Base-by-base conservation (phyloP, 805 yeast genomes). In the Starmerella potacharoeniae region DNA sequence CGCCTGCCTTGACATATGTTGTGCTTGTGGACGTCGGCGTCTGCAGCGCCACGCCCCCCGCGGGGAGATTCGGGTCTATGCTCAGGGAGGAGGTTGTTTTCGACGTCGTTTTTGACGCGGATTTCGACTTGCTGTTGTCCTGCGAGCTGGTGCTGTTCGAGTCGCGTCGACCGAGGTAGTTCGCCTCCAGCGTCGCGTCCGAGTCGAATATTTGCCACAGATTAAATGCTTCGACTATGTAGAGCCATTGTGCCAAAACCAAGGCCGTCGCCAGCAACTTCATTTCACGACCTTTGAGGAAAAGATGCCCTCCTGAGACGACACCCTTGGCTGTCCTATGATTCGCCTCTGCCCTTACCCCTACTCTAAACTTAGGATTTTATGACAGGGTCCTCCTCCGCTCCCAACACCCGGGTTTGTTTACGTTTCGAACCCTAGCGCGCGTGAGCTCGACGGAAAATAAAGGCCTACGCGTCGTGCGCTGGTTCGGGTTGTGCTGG, bases 1-100 rank as follows among this genome's bases (percentile, higher is more conserved):
- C 67, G 3, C 75, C 75, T 35, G 68, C 58, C 58, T 69, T 69
- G 53, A 72, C 60, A 51, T 72, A 72, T 0, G 73, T 68, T 13
- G 65, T 53, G 36, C 62, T 61, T 10, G 73, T 68, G 5, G 70
- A 57, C 7, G 61, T 62, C 0, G 75, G 75, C 8, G 70, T 65
- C 6, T 59, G 40, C 53, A 73, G 53, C 2, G 67, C 54, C 6
- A 71, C 62, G 1, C 69, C 69, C 7, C 75, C 75, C 1, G 71
- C 68, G 1, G 75, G 73, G 4, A 61, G 55, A 7, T 59, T 55
- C 6, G 73, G 69, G 49, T 69, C 61, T 37, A 72, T 48, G 37
- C 62, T 58, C 14, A 54, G 49, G 22, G 58, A 17, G 6, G 59
- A 17, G 4, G 54, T 41, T 14, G 52, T 31, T 14, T 44, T 40